Conservation (phyloP, 2,329 filamentous ascomycete genomes). For the Xylaria sp. region DNA sequence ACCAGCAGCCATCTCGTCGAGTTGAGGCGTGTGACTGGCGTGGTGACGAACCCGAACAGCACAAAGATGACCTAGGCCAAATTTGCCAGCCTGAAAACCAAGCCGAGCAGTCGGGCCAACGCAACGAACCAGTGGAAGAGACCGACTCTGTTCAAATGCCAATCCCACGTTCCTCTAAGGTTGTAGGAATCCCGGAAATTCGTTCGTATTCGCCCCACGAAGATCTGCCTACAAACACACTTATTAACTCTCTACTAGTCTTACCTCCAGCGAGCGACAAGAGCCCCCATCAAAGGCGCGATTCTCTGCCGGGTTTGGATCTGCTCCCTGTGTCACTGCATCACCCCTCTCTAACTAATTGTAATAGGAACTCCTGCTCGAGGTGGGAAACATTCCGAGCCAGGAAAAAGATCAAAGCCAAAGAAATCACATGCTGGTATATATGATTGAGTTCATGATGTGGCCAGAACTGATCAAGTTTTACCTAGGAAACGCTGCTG, state of each 20-base stretch:
- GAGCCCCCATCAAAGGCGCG: neutral
- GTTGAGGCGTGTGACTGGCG: slow-evolving; percentile 34
- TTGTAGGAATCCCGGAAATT: slow-evolving; percentile 12
- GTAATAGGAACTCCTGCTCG: slow-evolving; percentile 6
- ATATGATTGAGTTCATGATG: neutral
- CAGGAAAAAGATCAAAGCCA: slow-evolving; percentile 6
- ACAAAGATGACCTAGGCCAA: slow-evolving; percentile 28
- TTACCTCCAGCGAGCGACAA: neutral
- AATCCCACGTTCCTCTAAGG: slow-evolving; percentile 4
- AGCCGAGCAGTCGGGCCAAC: slow-evolving; percentile 1
- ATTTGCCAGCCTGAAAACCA: slow-evolving; percentile 13
- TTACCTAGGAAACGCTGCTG: slow-evolving; percentile 8
- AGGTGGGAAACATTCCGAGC: neutral
- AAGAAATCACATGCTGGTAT: slow-evolving; percentile 20
- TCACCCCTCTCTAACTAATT: neutral
- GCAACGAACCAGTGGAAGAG: slow-evolving; percentile 12
- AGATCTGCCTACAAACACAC: too few species aligned
- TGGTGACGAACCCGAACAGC: slow-evolving; percentile 31
- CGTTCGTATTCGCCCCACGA: neutral
- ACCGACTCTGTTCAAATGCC: slow-evolving; percentile 18
- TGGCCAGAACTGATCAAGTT: neutral
- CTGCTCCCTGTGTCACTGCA: neutral
- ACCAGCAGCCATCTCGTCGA: slow-evolving; percentile 22
- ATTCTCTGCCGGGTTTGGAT: neutral
- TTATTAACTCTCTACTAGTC: slow-evolving; percentile 16